Evolutionary conservation across 2,329 filamentous ascomycete genomes (phyloP).

Genomic region (Botrytis deweyae): DNA sequence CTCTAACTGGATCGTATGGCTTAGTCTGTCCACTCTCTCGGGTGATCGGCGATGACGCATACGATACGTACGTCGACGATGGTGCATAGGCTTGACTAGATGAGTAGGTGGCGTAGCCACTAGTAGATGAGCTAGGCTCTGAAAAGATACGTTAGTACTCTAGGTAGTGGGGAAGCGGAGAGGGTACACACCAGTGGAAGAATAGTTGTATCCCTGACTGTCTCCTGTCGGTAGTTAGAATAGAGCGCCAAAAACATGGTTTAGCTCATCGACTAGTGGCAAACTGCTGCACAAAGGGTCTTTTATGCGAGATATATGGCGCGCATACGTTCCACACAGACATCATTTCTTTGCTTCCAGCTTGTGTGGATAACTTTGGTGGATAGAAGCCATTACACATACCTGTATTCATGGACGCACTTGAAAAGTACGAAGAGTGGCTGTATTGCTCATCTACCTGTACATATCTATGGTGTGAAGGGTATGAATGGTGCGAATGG

Average conservation of each 20-base stretch:
- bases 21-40: background rate
- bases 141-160: background rate
- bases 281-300: background rate
- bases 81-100: background rate
- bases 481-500: background rate
- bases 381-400: constrained; percentile 2
- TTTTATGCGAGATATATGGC: background rate
- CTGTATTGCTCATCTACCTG: constrained; percentile 5
- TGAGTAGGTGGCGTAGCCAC: constrained; percentile 1
- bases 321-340: background rate
- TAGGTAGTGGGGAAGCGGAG: background rate
- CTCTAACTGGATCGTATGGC: constrained; percentile 28
- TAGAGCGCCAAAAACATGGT: background rate
- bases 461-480: background rate
- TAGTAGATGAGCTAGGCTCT: constrained; percentile 2
- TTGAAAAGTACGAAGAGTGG: background rate
- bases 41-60: constrained; percentile 6
- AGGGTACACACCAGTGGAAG: constrained; percentile 7
- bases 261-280: background rate
- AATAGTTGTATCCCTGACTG: constrained; percentile 12
- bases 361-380: background rate
- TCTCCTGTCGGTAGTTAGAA: constrained; percentile 13
- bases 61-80: background rate
- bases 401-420: constrained; percentile 10
- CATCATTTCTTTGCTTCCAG: background rate